Percentiles rank a stretch among this genome's conserved stretches.
Conservation (phyloP, 768 basidiomycete species). For the Holtermannia corniformis region DNA sequence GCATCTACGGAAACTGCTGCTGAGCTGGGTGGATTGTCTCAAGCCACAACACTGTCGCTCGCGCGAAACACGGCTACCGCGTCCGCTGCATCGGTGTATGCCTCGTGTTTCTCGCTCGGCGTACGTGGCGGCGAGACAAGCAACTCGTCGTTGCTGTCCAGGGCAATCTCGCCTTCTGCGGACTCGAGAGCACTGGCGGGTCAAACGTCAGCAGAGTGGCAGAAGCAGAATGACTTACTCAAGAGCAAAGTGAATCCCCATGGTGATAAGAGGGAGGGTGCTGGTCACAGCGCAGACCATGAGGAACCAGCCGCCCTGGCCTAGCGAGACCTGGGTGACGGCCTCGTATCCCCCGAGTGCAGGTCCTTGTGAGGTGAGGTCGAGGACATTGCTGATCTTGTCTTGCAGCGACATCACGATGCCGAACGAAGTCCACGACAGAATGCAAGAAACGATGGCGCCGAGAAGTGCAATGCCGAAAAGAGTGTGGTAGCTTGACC, state of each 20-base stretch:
- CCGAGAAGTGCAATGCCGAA: background rate
- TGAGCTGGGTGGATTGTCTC: no score
- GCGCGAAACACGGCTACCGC: no score
- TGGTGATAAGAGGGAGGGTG: background rate
- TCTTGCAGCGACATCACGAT: background rate
- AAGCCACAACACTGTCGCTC: no score
- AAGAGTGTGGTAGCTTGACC: background rate
- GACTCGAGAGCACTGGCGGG: background rate
- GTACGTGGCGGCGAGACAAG: no score
- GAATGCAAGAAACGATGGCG: background rate
- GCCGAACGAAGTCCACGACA: background rate
- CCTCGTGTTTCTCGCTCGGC: no score
- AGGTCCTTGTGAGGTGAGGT: background rate
- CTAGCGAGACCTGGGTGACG: background rate
- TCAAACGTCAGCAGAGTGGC: background rate
- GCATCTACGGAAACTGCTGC: no score
- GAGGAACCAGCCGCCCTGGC: background rate
- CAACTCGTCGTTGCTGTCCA: no score
- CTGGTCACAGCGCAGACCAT: background rate
- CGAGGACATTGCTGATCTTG: background rate
- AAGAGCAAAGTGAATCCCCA: background rate
- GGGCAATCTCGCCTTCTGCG: no score
- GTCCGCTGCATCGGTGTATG: no score
- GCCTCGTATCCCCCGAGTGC: background rate
- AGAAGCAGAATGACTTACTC: background rate